Percentiles rank a stretch among this genome's conserved stretches.
Evolutionary conservation across 2,329 filamentous ascomycete species (phyloP).

Genomic region (Bisporella sp.): DNA sequence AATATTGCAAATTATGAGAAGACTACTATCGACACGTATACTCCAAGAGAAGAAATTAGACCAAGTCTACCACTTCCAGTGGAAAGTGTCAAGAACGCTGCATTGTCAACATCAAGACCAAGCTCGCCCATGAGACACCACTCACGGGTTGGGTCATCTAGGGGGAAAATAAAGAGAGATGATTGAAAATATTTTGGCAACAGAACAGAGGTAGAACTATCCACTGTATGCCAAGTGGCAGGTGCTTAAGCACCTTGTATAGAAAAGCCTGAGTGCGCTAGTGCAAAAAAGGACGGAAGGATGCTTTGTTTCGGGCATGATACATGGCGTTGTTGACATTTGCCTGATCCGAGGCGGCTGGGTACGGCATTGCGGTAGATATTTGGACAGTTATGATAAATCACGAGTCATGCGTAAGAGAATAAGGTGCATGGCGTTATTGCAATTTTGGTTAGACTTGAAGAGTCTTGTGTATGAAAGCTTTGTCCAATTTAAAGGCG

Average conservation of each 20-base stretch:
- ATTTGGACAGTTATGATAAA: too few relatives aligned
- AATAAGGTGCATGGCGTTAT: too few relatives aligned
- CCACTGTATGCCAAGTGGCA: not conserved
- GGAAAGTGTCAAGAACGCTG: constrained; percentile 33
- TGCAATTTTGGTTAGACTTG: too few relatives aligned
- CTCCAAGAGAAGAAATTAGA: constrained; percentile 24
- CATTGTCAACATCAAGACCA: constrained; percentile 45
- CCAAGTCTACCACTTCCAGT: constrained; percentile 24
- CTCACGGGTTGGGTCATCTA: constrained; percentile 32
- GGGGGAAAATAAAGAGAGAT: constrained; percentile 30
- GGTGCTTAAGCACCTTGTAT: constrained; percentile 4
- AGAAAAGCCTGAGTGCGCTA: not conserved
- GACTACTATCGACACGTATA: constrained; percentile 29
- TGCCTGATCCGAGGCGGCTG: too few relatives aligned
- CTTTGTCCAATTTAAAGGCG: too few relatives aligned
- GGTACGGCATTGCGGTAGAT: too few relatives aligned
- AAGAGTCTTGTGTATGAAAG: too few relatives aligned
- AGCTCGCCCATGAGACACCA: constrained; percentile 39
- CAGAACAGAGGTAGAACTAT: too few relatives aligned
- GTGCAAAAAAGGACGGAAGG: too few relatives aligned
- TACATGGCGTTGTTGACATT: too few relatives aligned
- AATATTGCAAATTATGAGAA: constrained; percentile 73
- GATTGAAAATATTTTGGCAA: constrained; percentile 19
- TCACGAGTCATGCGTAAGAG: too few relatives aligned
- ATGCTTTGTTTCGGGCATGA: too few relatives aligned